Conservation (phyloP, 1,284 basidiomycete species). For the Trichosporon sp. region DNA sequence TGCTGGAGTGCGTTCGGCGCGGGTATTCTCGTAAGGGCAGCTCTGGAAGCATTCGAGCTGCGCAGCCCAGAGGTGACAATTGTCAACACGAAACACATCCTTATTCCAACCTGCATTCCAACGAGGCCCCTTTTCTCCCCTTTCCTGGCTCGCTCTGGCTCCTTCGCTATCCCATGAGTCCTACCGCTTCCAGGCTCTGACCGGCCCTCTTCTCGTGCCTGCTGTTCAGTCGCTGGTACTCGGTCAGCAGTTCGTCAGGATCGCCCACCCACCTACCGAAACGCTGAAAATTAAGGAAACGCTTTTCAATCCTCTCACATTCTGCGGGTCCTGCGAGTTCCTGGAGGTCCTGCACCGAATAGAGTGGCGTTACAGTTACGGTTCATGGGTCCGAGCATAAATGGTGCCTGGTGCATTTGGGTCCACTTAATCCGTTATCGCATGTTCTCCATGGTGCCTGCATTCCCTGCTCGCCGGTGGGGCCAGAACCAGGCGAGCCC, state of each 20-base stretch:
- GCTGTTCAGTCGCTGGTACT: not conserved
- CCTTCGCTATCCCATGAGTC: not conserved
- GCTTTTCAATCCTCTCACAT: not conserved
- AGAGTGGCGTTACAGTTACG: not conserved
- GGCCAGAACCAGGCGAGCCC: not conserved
- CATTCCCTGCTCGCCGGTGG: not conserved
- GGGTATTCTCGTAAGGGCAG: not conserved
- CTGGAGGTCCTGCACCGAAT: not conserved
- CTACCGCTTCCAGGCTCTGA: not conserved
- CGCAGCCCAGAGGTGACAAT: not conserved
- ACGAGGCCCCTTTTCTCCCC: not conserved
- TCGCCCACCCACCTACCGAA: not conserved
- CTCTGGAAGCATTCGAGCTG: not conserved
- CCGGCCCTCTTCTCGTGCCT: not conserved
- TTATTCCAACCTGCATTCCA: not conserved
- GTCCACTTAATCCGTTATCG: not conserved
- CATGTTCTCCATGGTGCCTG: not conserved
- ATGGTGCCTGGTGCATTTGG: not conserved
- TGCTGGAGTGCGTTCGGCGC: not conserved
- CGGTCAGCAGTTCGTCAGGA: not conserved
- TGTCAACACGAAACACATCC: not conserved
- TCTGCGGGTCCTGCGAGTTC: not conserved
- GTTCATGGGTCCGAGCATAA: not conserved
- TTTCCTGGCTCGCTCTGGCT: not conserved
- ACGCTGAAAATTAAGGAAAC: not conserved